Conservation (phyloP, 176 grass and related monocot genomes). For the Miscanthus lutarioriparius region DNA sequence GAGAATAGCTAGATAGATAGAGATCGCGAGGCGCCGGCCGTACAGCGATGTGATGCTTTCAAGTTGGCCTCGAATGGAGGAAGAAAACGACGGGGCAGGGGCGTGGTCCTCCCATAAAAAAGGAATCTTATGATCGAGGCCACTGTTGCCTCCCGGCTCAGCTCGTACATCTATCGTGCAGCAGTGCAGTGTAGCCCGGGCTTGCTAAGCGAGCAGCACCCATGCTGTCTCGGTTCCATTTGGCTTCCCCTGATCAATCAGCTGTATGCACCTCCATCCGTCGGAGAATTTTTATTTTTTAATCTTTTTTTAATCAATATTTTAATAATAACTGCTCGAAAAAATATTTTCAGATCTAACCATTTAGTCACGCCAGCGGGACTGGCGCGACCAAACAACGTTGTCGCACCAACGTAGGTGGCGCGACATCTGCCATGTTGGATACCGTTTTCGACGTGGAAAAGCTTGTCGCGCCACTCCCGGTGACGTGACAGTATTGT, state of each 20-base stretch:
- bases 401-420: no score
- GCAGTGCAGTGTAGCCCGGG: background rate
- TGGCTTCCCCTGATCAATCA: slow-evolving; percentile 4
- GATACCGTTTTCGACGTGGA: no score
- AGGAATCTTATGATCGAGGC: slow-evolving; percentile 42
- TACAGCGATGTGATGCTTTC: slow-evolving; percentile 34
- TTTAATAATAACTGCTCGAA: no score
- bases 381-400: no score
- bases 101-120: slow-evolving; percentile 54
- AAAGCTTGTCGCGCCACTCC: no score
- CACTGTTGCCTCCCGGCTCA: background rate
- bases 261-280: background rate
- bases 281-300: no score
- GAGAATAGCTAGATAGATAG: background rate
- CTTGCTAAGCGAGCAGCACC: background rate
- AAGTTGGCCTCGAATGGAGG: background rate
- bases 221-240: slow-evolving; percentile 34
- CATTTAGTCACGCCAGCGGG: no score
- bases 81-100: background rate
- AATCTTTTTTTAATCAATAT: no score
- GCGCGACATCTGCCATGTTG: no score
- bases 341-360: no score
- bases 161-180: background rate
- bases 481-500: no score
- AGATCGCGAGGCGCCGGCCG: background rate